Percentiles rank a stretch among this genome's conserved stretches.
Conservation (phyloP, 257 asterid genomes). For the Solanum dulcamara region DNA sequence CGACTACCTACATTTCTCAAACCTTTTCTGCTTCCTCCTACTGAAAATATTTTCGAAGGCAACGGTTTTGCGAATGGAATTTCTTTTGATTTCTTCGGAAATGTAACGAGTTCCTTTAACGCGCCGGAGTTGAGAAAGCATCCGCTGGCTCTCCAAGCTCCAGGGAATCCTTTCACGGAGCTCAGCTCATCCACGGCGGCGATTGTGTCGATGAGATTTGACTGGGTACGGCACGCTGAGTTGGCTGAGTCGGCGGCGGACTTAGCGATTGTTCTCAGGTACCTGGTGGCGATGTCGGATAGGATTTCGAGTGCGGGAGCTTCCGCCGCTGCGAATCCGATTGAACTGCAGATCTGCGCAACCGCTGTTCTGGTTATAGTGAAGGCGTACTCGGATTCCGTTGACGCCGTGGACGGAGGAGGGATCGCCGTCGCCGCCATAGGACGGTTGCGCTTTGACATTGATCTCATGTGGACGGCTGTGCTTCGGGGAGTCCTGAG, state of each 20-base stretch:
- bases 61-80: constrained; percentile 46
- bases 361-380: constrained; percentile 29
- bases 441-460: neutral
- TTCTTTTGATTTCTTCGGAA: constrained; percentile 17
- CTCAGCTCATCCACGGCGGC: constrained; percentile 39
- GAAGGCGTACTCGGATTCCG: constrained; percentile 16
- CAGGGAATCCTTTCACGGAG: constrained; percentile 34
- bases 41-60: neutral
- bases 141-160: constrained; percentile 3
- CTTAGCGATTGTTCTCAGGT: constrained; percentile 29
- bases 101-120: constrained; percentile 24
- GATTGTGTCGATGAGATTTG: constrained; percentile 31
- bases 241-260: constrained; percentile 37
- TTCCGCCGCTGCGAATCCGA: constrained; percentile 34
- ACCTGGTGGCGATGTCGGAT: constrained; percentile 36
- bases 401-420: neutral
- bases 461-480: neutral
- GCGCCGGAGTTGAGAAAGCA: constrained; percentile 11
- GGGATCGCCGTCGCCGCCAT: neutral
- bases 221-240: constrained; percentile 34
- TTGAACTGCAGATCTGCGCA: constrained; percentile 44
- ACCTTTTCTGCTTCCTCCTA: neutral
- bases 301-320: constrained; percentile 29
- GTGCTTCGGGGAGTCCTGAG: neutral
- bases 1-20: neutral